Percentiles rank a stretch among this genome's conserved stretches.
These are phyloP conservation scores for Picea glauca DNA, from an alignment of 75 land plant genomes.

Conservation along the genomic window DNA sequence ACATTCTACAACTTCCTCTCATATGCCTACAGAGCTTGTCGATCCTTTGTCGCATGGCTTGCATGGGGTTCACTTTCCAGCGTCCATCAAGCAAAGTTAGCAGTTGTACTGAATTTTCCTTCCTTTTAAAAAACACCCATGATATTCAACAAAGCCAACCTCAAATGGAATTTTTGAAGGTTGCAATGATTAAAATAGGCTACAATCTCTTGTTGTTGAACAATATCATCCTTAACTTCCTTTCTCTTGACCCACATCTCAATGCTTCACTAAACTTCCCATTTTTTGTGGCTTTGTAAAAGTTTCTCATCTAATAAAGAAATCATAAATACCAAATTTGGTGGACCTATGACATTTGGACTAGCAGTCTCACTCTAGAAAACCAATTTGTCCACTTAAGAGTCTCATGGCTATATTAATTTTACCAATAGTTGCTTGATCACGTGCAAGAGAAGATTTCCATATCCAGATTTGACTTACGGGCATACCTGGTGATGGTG, in stretches of 20 bases:
- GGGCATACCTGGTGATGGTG: too few species aligned
- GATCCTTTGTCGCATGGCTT: slow-evolving; percentile 41
- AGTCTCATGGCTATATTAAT: too few species aligned
- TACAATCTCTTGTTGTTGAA: slow-evolving; percentile 61
- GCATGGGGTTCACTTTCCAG: slow-evolving; percentile 41
- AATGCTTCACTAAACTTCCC: slow-evolving; percentile 69
- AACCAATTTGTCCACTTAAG: too few species aligned
- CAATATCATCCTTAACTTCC: slow-evolving; percentile 43
- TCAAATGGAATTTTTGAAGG: slow-evolving; percentile 50
- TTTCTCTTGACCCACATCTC: slow-evolving; percentile 58
- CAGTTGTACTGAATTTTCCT: slow-evolving; percentile 47
- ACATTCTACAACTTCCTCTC: slow-evolving; percentile 43
- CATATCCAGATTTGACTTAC: too few species aligned
- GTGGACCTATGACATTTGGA: slow-evolving; percentile 24
- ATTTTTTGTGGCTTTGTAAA: slow-evolving; percentile 52
- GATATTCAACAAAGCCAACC: slow-evolving; percentile 50
- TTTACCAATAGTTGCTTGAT: too few species aligned
- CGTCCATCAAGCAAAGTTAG: slow-evolving; percentile 37
- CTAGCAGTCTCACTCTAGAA: slow-evolving; percentile 26
- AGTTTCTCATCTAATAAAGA: slow-evolving; percentile 41
- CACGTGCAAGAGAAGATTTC: too few species aligned
- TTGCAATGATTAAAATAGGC: slow-evolving; percentile 70
- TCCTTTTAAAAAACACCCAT: slow-evolving; percentile 50
- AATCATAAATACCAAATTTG: slow-evolving; percentile 28
- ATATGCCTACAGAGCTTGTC: slow-evolving; percentile 48